Evolutionary conservation across 2,329 filamentous ascomycete species (phyloP).

Genomic region (Gnomoniopsis sp.): DNA sequence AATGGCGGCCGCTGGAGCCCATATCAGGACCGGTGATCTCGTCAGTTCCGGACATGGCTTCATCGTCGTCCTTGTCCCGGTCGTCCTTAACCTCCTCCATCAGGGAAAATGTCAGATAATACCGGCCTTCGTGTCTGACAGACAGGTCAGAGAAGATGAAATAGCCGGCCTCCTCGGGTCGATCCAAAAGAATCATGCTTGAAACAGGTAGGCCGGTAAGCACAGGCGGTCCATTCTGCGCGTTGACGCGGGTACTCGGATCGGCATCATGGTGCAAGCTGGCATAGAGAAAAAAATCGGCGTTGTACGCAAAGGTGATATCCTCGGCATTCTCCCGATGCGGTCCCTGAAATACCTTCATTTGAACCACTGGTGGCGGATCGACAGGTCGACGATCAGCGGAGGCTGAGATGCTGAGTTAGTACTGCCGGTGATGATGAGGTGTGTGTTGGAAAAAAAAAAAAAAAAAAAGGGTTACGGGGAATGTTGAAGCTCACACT

Average conservation of each 20-base stretch:
- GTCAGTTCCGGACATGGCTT: slow-evolving; percentile 30
- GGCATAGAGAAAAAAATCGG: slow-evolving; percentile 95
- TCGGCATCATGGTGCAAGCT: slow-evolving; percentile 83
- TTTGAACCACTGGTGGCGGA: slow-evolving; percentile 88
- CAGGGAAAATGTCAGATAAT: slow-evolving; percentile 85
- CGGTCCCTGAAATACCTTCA: slow-evolving; percentile 76
- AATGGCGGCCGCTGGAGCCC: slow-evolving; percentile 10
- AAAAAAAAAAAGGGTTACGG: neutral
- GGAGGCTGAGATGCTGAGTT: slow-evolving; percentile 52
- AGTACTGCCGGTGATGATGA: slow-evolving; percentile 9
- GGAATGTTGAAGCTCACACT: slow-evolving; percentile 60
- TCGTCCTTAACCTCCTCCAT: slow-evolving; percentile 90
- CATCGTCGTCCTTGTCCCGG: slow-evolving; percentile 66
- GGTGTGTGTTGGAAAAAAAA: slow-evolving; percentile 22
- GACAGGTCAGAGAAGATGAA: slow-evolving; percentile 98
- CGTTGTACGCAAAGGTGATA: slow-evolving; percentile 87
- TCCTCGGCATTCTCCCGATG: slow-evolving; percentile 60
- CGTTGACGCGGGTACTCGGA: slow-evolving; percentile 68
- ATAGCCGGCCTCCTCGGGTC: slow-evolving; percentile 76
- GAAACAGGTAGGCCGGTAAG: slow-evolving; percentile 92
- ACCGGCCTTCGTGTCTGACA: slow-evolving; percentile 91
- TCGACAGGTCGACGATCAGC: slow-evolving; percentile 91
- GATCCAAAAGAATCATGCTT: slow-evolving; percentile 92
- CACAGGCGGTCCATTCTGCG: slow-evolving; percentile 74
- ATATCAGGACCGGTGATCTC: slow-evolving; percentile 29